Conservation (phyloP, 805 yeast species). For the Clavispora fructus region DNA sequence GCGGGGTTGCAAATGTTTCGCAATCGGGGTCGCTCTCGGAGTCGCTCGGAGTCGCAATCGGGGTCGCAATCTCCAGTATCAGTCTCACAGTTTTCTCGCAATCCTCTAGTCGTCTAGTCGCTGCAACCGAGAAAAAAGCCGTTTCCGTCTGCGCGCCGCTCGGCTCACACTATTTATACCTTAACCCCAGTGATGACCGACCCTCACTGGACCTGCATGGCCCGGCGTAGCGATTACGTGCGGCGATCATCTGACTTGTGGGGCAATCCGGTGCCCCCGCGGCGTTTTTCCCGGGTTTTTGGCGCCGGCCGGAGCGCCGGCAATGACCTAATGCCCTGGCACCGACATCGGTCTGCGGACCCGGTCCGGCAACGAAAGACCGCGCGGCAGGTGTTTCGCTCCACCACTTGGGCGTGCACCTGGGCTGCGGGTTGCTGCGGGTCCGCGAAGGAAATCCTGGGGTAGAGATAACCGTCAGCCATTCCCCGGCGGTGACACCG, state of each 20-base stretch:
- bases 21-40: too few species aligned
- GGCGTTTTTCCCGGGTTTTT: neutral
- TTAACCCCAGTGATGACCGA: neutral
- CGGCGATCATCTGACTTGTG: conserved; percentile 1
- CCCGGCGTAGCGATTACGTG: neutral
- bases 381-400: neutral
- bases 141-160: neutral
- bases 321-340: too few species aligned
- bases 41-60: too few species aligned
- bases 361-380: too few species aligned
- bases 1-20: too few species aligned
- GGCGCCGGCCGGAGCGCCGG: too few species aligned
- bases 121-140: neutral
- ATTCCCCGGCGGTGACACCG: too few species aligned
- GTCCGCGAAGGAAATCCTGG: neutral
- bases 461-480: neutral
- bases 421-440: neutral
- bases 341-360: too few species aligned
- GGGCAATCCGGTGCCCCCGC: neutral
- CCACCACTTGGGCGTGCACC: neutral
- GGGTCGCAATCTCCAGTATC: too few species aligned
- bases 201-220: neutral
- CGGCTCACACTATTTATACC: neutral
- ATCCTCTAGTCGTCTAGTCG: too few species aligned
- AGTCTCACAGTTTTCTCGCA: too few species aligned